phyloP scores from a whole-genome alignment of 352 stramenopile genomes.

The Sclerospora graminicola region DNA sequence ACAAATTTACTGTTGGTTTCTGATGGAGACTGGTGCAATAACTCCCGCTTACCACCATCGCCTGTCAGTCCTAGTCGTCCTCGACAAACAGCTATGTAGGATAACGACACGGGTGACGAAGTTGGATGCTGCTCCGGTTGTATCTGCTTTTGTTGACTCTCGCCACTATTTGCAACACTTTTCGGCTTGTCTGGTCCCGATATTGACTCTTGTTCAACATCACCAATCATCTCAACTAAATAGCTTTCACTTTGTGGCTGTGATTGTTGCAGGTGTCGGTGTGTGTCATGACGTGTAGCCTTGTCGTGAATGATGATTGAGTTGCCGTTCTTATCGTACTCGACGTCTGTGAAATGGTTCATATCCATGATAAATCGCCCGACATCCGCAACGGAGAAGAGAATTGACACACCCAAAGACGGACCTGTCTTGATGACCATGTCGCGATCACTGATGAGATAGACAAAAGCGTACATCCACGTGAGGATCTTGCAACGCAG shows the following conservation, averaged over 20 bases:
- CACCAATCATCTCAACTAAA: conserved; percentile 14
- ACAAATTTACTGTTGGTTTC: conserved; percentile 27
- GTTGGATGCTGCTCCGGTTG: not conserved
- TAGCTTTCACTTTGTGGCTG: conserved; percentile 16
- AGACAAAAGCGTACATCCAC: conserved; percentile 46
- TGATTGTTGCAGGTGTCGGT: conserved; percentile 1
- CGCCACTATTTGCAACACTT: not conserved
- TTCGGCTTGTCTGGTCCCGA: conserved; percentile 9
- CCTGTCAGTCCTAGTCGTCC: conserved; percentile 5
- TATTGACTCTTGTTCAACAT: conserved; percentile 1
- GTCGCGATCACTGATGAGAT: conserved; percentile 60
- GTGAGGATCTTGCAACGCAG: conserved; percentile 57
- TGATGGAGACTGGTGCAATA: conserved; percentile 20
- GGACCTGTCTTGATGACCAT: conserved; percentile 65
- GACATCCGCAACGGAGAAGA: conserved; percentile 62
- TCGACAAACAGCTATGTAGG: conserved; percentile 4
- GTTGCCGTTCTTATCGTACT: conserved; percentile 46
- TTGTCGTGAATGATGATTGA: conserved; percentile 21
- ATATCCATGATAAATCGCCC: conserved; percentile 69
- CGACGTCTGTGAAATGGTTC: conserved; percentile 49
- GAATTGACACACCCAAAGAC: conserved; percentile 49
- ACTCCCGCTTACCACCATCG: conserved; percentile 8
- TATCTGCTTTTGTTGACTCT: not conserved
- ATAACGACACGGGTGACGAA: conserved; percentile 1
- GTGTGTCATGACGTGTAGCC: conserved; percentile 1